Base-by-base conservation (phyloP, 2,329 filamentous ascomycete species). In the Trichoderma endophyticum region DNA sequence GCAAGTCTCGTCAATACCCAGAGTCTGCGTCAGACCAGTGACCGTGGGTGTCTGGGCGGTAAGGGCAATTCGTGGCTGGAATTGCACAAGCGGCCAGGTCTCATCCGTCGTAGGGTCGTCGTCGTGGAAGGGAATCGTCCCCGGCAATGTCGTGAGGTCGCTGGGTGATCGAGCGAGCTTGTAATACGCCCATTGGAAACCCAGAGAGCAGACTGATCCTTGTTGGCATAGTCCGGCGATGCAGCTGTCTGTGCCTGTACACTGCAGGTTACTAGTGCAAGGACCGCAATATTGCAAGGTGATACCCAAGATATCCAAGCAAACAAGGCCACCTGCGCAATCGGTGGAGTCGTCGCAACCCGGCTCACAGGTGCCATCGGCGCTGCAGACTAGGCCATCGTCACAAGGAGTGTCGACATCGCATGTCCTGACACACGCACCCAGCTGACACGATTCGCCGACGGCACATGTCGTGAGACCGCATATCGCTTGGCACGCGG, bases 71-170 rank as follows among this genome's bases (percentile, higher is more conserved):
- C 56, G 21, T 11, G 60, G 32, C 43, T 30, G 11, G 32, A 70
- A 64, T 21, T 43, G 12, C 30, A 61, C 26, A 32, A 64, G 56
- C 15, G 68, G 43, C 68, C 68, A 70, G 30, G 11, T 70, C 32
- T n/a, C 1, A 3, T 4, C 8, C 15, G 32, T n/a, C 24, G 0
- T 1, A 1, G 5, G 3, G n/a, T 54, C 48, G 18, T 4, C 3
- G 8, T 15, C 3, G 5, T 63, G 68, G 60, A 56, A 39, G 12
- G 68, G 68, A n/a, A 70, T 70, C n/a, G n/a, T 28, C 15, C 68
- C 68, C 9, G 24, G 21, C 9, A 6, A 2, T 1, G 59, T 70
- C 3, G 12, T 24, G 6, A 11, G 32, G 7, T 70, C 60, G 14
- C 4, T 32, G 3, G 18, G 1, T 4, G 68, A 30, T 54, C 34